Evolutionary conservation across 2,329 filamentous ascomycete genomes (phyloP), one percentile per base, ranked within the genome.

Genomic region (Diaporthe sp.): DNA sequence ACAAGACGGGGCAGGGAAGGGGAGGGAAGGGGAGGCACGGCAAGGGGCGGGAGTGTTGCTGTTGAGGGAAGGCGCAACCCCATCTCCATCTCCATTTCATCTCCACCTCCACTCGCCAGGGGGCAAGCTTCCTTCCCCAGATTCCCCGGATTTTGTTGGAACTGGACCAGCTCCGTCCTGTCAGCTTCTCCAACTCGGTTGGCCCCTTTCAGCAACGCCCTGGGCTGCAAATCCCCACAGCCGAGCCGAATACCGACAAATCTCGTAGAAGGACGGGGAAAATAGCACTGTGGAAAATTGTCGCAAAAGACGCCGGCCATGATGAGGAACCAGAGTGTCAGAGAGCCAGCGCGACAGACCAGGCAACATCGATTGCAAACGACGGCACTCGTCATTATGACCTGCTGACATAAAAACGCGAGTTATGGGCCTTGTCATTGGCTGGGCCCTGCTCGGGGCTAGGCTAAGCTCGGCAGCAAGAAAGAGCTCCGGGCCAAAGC

Each of bases 91-190:
- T 25, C 58, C 71, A 61, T 65, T 31, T 53, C 68, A 71, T 71
- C 68, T 47, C 68, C 68, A 71, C 55, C 55, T 65, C 28, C 65
- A n/a, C 65, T 53, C 31, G 15, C 65, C 37, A 39, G 34, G 65
- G 63, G 47, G 47, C 39, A 47, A 51, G 37, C n/a, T 53, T 9
- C 34, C 37, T 65, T 65, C 71, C 71, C 71, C 71, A 73, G 58
- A 44, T 65, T 70, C 71, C 71, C 71, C 71, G 71, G 71, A 65
- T 73, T 73, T 44, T 60, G 71, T 55, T 42, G 31, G 34, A 28
- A 53, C 47, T 39, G 65, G 49, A 17, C 49, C 65, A 70, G 65
- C 65, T 70, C 49, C 58, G 71, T 65, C 47, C 42, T 57, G 65
- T 20, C 58, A 65, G 58, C 58, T 73, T 73, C 71, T 47, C 71